Percentiles rank a stretch among this genome's conserved stretches.
These are phyloP conservation scores for Colletotrichum tabaci DNA, from an alignment of 2,329 filamentous ascomycete species.

Conservation along the genomic window DNA sequence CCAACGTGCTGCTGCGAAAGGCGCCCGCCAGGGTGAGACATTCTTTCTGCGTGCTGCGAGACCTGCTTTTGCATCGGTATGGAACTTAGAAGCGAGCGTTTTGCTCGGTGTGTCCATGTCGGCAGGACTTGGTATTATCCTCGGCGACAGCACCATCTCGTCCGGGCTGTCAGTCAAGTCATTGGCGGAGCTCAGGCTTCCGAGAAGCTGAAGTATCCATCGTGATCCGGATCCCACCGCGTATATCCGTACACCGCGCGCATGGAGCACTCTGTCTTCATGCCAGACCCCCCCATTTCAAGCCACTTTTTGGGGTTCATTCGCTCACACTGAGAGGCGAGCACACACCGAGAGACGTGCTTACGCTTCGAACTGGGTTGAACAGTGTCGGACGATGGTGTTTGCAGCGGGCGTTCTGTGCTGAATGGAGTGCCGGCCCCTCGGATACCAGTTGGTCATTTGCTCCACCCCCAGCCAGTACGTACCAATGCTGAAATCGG, in stretches of 20 bases:
- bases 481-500: background rate
- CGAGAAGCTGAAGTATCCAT: conserved; percentile 16
- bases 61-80: conserved; percentile 4
- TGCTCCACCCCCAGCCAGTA: background rate
- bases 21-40: conserved; percentile 38
- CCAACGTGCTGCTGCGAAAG: no score
- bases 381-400: conserved; percentile 32
- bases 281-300: background rate
- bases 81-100: background rate
- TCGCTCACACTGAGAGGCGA: background rate
- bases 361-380: background rate
- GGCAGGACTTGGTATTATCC: conserved; percentile 6
- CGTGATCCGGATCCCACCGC: conserved; percentile 17
- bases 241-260: background rate
- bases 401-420: conserved; percentile 28
- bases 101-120: conserved; percentile 2
- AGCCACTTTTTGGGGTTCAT: background rate
- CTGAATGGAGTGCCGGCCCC: conserved; percentile 8
- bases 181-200: background rate
- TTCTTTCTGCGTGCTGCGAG: conserved; percentile 23
- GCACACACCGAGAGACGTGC: background rate
- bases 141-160: background rate
- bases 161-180: conserved; percentile 9
- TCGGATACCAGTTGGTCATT: conserved; percentile 23
- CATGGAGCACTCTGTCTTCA: background rate